Percentiles rank a stretch among this genome's conserved stretches.
phyloP scores from a whole-genome alignment of 108 stramenopile species.

The Poteriospumella lacustris region DNA sequence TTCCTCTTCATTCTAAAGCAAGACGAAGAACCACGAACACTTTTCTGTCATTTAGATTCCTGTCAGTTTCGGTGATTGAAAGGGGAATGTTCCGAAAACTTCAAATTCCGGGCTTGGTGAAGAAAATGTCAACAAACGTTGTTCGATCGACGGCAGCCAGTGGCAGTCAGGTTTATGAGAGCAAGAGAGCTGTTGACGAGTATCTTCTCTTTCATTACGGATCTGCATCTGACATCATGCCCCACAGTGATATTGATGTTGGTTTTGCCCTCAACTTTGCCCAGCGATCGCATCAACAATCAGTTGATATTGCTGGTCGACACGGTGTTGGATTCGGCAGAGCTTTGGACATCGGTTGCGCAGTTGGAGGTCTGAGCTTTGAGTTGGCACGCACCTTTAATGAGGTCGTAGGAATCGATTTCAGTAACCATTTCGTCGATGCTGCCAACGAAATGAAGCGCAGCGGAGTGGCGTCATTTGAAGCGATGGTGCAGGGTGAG shows the following conservation, averaged over 20 bases:
- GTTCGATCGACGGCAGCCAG: constrained; percentile 37
- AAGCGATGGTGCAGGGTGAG: constrained; percentile 71
- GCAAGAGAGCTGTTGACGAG: constrained; percentile 42
- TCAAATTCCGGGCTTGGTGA: too few species aligned
- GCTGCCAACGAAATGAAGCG: constrained; percentile 64
- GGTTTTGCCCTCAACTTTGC: constrained; percentile 40
- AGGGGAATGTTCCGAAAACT: too few species aligned
- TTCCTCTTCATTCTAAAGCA: too few species aligned
- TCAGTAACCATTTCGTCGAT: constrained; percentile 68
- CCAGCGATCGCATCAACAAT: constrained; percentile 31
- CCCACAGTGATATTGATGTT: constrained; percentile 28
- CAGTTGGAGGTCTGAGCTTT: constrained; percentile 80
- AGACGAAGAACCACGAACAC: too few species aligned
- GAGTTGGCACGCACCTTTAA: constrained; percentile 74
- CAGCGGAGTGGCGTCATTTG: constrained; percentile 53
- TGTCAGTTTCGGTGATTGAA: too few species aligned
- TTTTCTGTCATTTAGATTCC: too few species aligned
- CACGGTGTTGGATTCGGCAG: background rate
- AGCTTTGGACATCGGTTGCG: constrained; percentile 78
- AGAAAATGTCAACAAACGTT: background rate
- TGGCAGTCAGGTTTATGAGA: constrained; percentile 46
- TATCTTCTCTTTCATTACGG: constrained; percentile 50
- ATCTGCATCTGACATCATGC: background rate
- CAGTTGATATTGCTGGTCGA: background rate
- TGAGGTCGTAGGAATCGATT: constrained; percentile 81